Evolutionary conservation across 345 rosid genomes (phyloP).

Genomic region (Leavenworthia alabamica): DNA sequence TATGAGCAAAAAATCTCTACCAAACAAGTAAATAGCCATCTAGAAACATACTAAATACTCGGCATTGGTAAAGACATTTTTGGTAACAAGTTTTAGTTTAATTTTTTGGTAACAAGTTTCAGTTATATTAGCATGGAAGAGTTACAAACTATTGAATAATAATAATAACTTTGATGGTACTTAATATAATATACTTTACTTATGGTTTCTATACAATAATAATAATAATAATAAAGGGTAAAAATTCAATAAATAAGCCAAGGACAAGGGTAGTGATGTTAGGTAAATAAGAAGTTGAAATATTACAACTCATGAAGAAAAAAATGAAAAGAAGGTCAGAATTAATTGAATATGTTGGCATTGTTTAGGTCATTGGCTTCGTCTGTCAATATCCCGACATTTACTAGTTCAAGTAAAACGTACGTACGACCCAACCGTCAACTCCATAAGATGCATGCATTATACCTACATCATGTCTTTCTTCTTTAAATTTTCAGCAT

Average conservation of each 20-base stretch:
- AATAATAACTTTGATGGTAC: too few species aligned
- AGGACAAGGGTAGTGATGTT: slow-evolving; percentile 14
- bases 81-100: too few species aligned
- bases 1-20: too few species aligned
- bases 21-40: too few species aligned
- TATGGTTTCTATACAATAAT: neutral
- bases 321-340: slow-evolving; percentile 6
- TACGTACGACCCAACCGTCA: slow-evolving; percentile 32
- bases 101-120: too few species aligned
- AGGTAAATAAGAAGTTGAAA: slow-evolving; percentile 11
- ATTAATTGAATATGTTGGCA: slow-evolving; percentile 29
- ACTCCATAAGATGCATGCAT: slow-evolving; percentile 24
- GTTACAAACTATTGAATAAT: too few species aligned
- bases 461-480: slow-evolving; percentile 27
- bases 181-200: too few species aligned
- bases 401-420: slow-evolving; percentile 31
- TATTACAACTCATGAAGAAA: slow-evolving; percentile 5
- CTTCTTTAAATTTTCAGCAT: slow-evolving; percentile 1
- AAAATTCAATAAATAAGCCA: slow-evolving; percentile 21
- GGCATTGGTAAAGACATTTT: too few species aligned
- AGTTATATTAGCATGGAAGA: too few species aligned
- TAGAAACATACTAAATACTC: too few species aligned
- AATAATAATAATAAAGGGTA: neutral
- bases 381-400: slow-evolving; percentile 29
- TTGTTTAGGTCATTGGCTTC: slow-evolving; percentile 18